Base-by-base conservation (phyloP, 306 rosid genomes). In the Lathyrus oleraceus region DNA sequence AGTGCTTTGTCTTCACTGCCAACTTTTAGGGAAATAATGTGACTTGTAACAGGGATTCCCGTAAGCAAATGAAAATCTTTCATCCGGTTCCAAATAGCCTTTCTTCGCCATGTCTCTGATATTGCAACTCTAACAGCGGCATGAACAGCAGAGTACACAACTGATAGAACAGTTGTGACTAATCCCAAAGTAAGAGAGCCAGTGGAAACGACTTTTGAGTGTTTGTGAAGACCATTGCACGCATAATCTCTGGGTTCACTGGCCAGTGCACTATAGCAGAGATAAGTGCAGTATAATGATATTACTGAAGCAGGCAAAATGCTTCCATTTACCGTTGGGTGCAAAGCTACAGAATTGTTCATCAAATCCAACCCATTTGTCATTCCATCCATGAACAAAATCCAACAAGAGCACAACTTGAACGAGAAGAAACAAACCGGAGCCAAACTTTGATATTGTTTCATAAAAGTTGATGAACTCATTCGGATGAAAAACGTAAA, bases 331-430 rank as follows among this genome's bases (percentile, higher is more conserved):
- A 94, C 88, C 99, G n/a, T n/a, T n/a, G n/a, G n/a, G n/a, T n/a
- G n/a, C n/a, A n/a, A n/a, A n/a, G n/a, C n/a, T n/a, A n/a, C 99
- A 95, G 84, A 95, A 91, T 56, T 85, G 87, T 79, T 95, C 97
- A 70, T 91, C 96, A 81, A 83, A 95, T 80, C 93, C 95, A 63
- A 85, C 97, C 99, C 99, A 95, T 76, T 83, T 91, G 82, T 95
- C 99, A 76, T 95, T 95, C 99, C 99, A 95, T 79, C 92, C 82
- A 75, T 95, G 99, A 75, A 95, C 96, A 74, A 95, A 95, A 84
- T 91, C 99, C 87, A 95, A 83, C 89, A 95, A 71, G 69, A 95
- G 99, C 78, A 95, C 91, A 76, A 95, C 99, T 91, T 95, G 99
- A 72, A 95, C 96, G 8, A 95, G 96, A 74, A 95, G 99, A 74